Conservation (phyloP, 805 yeast species). For the Debaryomyces prosopidis region DNA sequence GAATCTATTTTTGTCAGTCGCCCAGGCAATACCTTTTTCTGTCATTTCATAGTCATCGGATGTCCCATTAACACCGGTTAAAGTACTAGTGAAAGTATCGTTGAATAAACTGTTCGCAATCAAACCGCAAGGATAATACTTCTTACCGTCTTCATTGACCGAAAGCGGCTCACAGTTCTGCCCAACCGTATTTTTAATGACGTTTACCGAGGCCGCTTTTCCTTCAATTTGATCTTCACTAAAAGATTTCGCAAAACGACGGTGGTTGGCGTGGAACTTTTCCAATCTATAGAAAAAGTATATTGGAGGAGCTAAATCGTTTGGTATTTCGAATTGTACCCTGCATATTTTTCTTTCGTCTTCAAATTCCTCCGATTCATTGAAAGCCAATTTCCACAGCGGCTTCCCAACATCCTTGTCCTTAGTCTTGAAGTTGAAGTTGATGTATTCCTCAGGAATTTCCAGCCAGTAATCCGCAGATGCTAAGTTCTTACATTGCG, state of each 20-base stretch:
- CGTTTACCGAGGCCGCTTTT: slow-evolving; percentile 32
- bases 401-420: slow-evolving; percentile 19
- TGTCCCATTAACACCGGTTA: slow-evolving; percentile 40
- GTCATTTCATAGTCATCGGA: slow-evolving; percentile 32
- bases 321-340: slow-evolving; percentile 39
- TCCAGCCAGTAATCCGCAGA: slow-evolving; percentile 30
- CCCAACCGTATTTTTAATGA: slow-evolving; percentile 42
- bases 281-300: slow-evolving; percentile 43
- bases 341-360: slow-evolving; percentile 51
- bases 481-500: slow-evolving; percentile 41
- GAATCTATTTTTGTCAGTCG: slow-evolving; percentile 36
- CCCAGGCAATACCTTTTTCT: slow-evolving; percentile 43
- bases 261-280: slow-evolving; percentile 44
- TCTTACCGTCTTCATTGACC: slow-evolving; percentile 42
- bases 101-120: slow-evolving; percentile 81
- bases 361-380: slow-evolving; percentile 45
- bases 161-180: slow-evolving; percentile 47
- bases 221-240: slow-evolving; percentile 46
- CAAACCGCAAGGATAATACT: slow-evolving; percentile 78
- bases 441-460: slow-evolving; percentile 38
- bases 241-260: slow-evolving; percentile 44
- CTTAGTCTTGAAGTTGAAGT: slow-evolving; percentile 34
- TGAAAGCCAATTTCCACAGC: slow-evolving; percentile 38
- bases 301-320: slow-evolving; percentile 37
- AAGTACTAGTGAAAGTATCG: slow-evolving; percentile 54